These are phyloP conservation scores for Amanita pallidorosea DNA, from an alignment of 768 basidiomycete genomes.

Conservation along the genomic window DNA sequence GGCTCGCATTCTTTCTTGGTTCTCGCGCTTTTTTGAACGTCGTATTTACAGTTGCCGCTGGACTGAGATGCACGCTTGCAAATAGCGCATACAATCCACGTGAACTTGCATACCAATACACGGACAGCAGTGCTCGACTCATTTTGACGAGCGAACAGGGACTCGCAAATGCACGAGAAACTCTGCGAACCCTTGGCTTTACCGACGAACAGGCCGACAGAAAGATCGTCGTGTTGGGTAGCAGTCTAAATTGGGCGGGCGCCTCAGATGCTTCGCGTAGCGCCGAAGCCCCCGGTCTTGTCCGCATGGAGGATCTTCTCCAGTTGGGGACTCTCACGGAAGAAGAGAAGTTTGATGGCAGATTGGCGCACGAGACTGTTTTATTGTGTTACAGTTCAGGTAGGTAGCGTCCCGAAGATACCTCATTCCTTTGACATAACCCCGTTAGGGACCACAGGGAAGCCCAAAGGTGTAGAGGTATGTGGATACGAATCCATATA, in stretches of 20 bases:
- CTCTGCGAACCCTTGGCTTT: slow-evolving; percentile 42
- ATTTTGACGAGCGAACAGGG: slow-evolving; percentile 59
- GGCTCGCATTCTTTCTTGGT: slow-evolving; percentile 16
- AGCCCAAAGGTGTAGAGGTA: slow-evolving; percentile 61
- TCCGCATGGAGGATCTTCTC: slow-evolving; percentile 39
- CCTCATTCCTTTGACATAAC: background rate
- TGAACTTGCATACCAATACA: slow-evolving; percentile 67
- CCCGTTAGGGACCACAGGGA: slow-evolving; percentile 60
- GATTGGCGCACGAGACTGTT: slow-evolving; percentile 43
- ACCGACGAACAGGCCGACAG: slow-evolving; percentile 34
- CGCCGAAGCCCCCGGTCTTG: slow-evolving; percentile 19
- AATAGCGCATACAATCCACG: slow-evolving; percentile 59
- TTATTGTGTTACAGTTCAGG: slow-evolving; percentile 53
- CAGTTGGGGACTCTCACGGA: slow-evolving; percentile 32
- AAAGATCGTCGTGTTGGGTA: slow-evolving; percentile 47
- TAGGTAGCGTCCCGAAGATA: background rate
- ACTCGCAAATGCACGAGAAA: slow-evolving; percentile 40
- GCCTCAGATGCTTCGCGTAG: slow-evolving; percentile 19
- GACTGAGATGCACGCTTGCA: slow-evolving; percentile 58
- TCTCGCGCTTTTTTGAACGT: background rate
- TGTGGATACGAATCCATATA: background rate
- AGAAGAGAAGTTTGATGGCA: slow-evolving; percentile 47
- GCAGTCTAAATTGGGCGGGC: slow-evolving; percentile 35
- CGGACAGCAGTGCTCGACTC: slow-evolving; percentile 51
- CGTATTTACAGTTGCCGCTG: slow-evolving; percentile 42